Evolutionary conservation across 176 grass and related monocot species (phyloP), one percentile per base, ranked within the genome.

Genomic region (Canna indica): DNA sequence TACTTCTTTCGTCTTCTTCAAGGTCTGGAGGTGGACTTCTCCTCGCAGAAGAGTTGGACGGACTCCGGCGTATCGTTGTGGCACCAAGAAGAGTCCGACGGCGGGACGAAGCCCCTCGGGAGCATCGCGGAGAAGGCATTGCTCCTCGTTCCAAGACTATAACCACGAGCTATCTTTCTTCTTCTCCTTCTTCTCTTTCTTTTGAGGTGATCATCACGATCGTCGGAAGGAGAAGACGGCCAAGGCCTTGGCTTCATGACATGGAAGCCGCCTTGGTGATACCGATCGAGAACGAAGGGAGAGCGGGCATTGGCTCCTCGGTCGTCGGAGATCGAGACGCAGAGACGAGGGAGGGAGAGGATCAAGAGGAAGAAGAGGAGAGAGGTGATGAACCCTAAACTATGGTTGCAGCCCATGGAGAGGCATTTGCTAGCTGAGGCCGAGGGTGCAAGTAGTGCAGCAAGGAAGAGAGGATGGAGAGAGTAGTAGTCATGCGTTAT

Each of bases 91-190:
- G 85, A 85, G 27, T 77, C 72, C 28, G 85, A 91, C 17, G 81
- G 69, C 44, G 85, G 88, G 17, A 82, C 77, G 81, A 82, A 82
- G 25, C 81, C 76, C 0, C 82, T 71, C 6, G 88, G 88, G 35
- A 91, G 79, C 88, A 91, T 91, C 54, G 69, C 81, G 20, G 79
- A 88, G 76, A 88, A 91, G 0, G 72, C 85, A 62, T 68, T 44
- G 61, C 69, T 64, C 77, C 80, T 33, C 36, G 71, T 39, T 77
- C 80, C 11, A 50, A 66, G 3, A 66, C 46, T 41, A 24, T 54
- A 34, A 1, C 41, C 17, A 36, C 69, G 29, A 6, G 20, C 36
- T 59, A 46, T 56, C 39, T 18, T 46, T 57, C 69, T 52, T 35
- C 14, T 13, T 67, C 48, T 68, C 34, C 73, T 60, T 33, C 50